A percentile compares a stretch with the other conserved stretches of the same genome.
Conservation (phyloP, 495 filamentous ascomycete species). For the Neurospora sp. region DNA sequence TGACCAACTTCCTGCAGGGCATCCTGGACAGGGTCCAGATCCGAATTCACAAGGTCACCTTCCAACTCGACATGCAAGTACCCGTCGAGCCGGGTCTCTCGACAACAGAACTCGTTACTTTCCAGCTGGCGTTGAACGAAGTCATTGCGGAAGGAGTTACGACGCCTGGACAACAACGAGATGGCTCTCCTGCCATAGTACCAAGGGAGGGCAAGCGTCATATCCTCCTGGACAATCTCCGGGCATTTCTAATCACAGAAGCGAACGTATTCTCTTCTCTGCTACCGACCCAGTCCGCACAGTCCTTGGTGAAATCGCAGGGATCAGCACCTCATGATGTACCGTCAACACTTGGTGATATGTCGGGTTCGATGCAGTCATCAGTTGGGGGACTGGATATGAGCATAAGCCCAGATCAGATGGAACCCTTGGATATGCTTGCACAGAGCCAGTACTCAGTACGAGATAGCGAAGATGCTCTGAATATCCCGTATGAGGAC, state of each 20-base stretch:
- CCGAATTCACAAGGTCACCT: slow-evolving; percentile 45
- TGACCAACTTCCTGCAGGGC: slow-evolving; percentile 74
- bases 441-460: slow-evolving; percentile 21
- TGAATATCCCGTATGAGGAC: slow-evolving; percentile 38
- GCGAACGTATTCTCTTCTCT: slow-evolving; percentile 61
- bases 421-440: slow-evolving; percentile 15
- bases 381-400: neutral
- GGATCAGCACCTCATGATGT: neutral
- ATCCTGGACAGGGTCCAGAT: slow-evolving; percentile 72
- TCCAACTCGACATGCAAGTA: slow-evolving; percentile 53
- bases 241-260: slow-evolving; percentile 59
- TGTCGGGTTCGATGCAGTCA: slow-evolving; percentile 14
- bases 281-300: slow-evolving; percentile 47
- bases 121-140: slow-evolving; percentile 54
- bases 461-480: slow-evolving; percentile 37
- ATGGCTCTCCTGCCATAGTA: slow-evolving; percentile 18
- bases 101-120: slow-evolving; percentile 44
- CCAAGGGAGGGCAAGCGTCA: slow-evolving; percentile 54
- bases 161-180: slow-evolving; percentile 15
- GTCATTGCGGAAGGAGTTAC: slow-evolving; percentile 60
- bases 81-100: slow-evolving; percentile 48
- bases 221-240: slow-evolving; percentile 52
- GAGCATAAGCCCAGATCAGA: slow-evolving; percentile 10
- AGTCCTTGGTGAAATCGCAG: slow-evolving; percentile 46
- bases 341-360: slow-evolving; percentile 1